Evolutionary conservation across 495 filamentous ascomycete species (phyloP), one percentile per base, ranked within the genome.

Genomic region (Aspergillus sclerotiicarbonarius): DNA sequence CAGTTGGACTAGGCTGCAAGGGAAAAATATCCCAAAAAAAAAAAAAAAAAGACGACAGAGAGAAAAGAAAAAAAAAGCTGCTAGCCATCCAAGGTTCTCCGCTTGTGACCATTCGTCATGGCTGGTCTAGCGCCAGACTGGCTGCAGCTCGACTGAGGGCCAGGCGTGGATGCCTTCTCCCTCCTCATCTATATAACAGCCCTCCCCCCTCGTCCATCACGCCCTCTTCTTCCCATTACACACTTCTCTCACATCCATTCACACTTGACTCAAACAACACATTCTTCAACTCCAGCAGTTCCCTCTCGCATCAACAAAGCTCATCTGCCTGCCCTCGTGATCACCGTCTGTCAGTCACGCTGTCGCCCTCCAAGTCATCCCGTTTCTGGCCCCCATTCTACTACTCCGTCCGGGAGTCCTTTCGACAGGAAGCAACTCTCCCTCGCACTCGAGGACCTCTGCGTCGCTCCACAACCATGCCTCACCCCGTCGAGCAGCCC

Each of bases 381-480:
- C 71, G 67, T 52, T 58, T 68, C 47, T 59, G 66, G 57, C 69
- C 64, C 16, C 55, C 60, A 29, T 57, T 55, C 33, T 51, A 57
- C 44, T 50, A 57, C 45, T 64, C 65, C 30, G 19, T 64, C 8
- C 47, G 51, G 59, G 70, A 70, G 45, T 65, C 53, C 35, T 33
- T 71, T 19, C 58, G 59, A 46, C 61, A 51, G 33, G 63, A 58
- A 29, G 60, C 52, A 29, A 18, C 58, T 15, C 63, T 63, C 6
- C 61, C 63, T 13, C 63, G 66, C 25, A 57, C 18, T 25, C 39
- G 51, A 37, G 53, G 16, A 15, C 53, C 47, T 19, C 37, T 63
- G 1, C 67, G 70, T 51, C 70, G 69, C 20, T 60, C 69, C 43
- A 46, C 55, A 57, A 74, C 59, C 13, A 77, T 77, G 74, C 73